phyloP scores from a whole-genome alignment of 169 alveolate genomes.

The Plasmodium cynomolgi region DNA sequence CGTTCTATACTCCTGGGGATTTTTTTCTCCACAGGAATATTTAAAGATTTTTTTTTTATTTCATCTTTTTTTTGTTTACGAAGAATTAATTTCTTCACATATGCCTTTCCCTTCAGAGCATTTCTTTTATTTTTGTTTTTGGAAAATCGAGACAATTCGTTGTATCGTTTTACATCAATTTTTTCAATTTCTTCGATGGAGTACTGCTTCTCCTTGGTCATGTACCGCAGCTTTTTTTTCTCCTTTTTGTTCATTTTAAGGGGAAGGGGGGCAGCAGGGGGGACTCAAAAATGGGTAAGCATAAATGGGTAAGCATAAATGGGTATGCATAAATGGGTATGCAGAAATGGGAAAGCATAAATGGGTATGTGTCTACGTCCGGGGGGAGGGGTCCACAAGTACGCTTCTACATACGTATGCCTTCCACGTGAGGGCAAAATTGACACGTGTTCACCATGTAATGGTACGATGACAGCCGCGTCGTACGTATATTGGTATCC shows the following conservation, averaged over 20 bases:
- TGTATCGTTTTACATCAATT: constrained; percentile 44
- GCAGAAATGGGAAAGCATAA: not conserved
- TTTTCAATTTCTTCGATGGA: constrained; percentile 69
- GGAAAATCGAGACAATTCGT: constrained; percentile 28
- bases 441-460: not conserved
- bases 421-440: not conserved
- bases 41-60: constrained; percentile 41
- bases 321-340: not conserved
- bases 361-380: not conserved
- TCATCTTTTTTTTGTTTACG: constrained; percentile 73
- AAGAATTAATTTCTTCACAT: constrained; percentile 54
- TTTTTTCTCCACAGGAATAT: constrained; percentile 70
- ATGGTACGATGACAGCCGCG: not conserved
- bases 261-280: not conserved
- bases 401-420: not conserved
- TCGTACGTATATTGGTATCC: not conserved
- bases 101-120: constrained; percentile 64
- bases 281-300: not conserved
- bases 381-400: not conserved
- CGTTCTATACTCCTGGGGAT: constrained; percentile 64
- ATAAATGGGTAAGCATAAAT: not conserved
- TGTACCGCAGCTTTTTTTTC: constrained; percentile 51
- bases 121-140: constrained; percentile 62
- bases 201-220: constrained; percentile 60
- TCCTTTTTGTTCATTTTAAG: constrained; percentile 46